Base-by-base conservation (phyloP, 208 protist species). In the Leishmania arabica region DNA sequence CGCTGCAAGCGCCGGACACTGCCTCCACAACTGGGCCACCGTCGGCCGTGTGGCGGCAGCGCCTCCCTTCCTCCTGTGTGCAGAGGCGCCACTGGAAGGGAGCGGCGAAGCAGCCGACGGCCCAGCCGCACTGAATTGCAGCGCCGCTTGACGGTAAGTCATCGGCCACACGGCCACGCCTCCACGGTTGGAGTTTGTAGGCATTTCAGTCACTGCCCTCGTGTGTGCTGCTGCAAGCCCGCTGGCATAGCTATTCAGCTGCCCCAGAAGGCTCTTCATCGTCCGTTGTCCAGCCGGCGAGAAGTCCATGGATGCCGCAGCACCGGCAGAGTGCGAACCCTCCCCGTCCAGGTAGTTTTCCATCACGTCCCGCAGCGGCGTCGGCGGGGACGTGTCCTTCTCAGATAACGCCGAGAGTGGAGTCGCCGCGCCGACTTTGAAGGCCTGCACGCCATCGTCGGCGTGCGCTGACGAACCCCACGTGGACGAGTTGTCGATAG, bases 211-310 rank as follows among this genome's bases (percentile, higher is more conserved):
- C 21, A 1, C 49, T 27, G n/a, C 13, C 24, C 31, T 40, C 6
- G 6, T 42, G 8, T 76, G 31, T 45, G 53, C 72, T 15, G 72
- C 27, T 24, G 51, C 40, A 37, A 45, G 13, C 34, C 11, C 53
- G 13, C 40, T 49, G 40, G 74, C 37, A 9, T 31, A 53, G 27
- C 9, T 71, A 15, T 42, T 3, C 51, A 85, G 70, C 3, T 64
- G 76, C 13, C 58, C 51, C n/a, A 85, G 51, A 13, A 85, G 37
- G 49, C 31, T 81, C 37, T 53, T 31, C 11, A 85, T 65, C 40
- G 77, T 68, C 27, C 76, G 81, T 31, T 85, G 77, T 34, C 77
- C 77, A 8, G 54, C 34, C 40, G 64, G 81, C 11, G 81, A 81
- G 53, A 85, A 47, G 70, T 85, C 72, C 11, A 27, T 72, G 17